Percentiles rank a stretch among this genome's conserved stretches.
These are phyloP conservation scores for Acacia confusa DNA, from an alignment of 306 rosid genomes.

Conservation along the genomic window DNA sequence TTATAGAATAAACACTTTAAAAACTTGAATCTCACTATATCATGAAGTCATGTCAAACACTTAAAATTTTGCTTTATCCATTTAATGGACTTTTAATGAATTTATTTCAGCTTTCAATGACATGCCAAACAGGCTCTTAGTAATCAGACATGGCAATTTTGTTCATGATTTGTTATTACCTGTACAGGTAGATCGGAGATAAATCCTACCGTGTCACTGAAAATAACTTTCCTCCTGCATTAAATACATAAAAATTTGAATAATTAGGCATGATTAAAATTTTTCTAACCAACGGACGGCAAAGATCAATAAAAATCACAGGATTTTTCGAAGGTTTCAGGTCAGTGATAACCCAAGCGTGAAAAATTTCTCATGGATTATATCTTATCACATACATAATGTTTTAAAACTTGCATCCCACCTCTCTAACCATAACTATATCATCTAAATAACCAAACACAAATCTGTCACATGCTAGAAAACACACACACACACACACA, in stretches of 20 bases:
- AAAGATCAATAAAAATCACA: neutral
- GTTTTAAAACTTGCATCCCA: neutral
- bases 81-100: too few relatives aligned
- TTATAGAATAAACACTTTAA: too few relatives aligned
- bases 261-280: neutral
- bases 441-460: neutral
- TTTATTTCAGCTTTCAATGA: too few relatives aligned
- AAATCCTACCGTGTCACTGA: constrained; percentile 94
- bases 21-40: too few relatives aligned
- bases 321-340: neutral
- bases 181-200: constrained; percentile 93
- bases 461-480: neutral
- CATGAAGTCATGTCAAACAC: too few relatives aligned
- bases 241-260: constrained; percentile 17
- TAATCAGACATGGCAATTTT: constrained; percentile 24
- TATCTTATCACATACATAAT: neutral
- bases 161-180: constrained; percentile 54
- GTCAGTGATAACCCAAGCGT: neutral
- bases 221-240: constrained; percentile 79
- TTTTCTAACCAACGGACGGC: neutral
- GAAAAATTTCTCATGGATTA: neutral
- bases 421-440: neutral
- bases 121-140: too few relatives aligned
- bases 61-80: too few relatives aligned
- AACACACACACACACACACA: neutral